Percentiles rank a stretch among this genome's conserved stretches.
Conservation (phyloP, 176 grass and related monocot species). For the Ensete glaucum region DNA sequence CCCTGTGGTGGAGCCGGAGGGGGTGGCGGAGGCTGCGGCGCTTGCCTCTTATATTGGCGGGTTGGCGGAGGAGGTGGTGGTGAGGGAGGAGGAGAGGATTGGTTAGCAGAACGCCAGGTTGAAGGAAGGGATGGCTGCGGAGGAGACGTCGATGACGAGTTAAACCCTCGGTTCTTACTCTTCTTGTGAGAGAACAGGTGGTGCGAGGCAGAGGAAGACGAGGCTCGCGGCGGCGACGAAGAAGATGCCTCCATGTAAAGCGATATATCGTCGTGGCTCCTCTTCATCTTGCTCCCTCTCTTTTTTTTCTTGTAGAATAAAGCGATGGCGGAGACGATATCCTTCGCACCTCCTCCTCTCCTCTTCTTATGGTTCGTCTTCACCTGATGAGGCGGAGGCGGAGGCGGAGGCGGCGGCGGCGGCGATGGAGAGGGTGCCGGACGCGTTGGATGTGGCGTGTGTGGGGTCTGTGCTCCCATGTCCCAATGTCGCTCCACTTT, state of each 20-base stretch:
- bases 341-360: slow-evolving; percentile 68
- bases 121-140: slow-evolving; percentile 24
- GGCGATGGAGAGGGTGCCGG: slow-evolving; percentile 35
- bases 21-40: slow-evolving; percentile 23
- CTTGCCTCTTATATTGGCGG: slow-evolving; percentile 12
- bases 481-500: slow-evolving; percentile 25
- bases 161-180: slow-evolving; percentile 60
- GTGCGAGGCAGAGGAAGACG: slow-evolving; percentile 52
- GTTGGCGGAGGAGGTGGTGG: not conserved
- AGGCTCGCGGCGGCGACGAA: slow-evolving; percentile 7
- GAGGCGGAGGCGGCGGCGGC: slow-evolving; percentile 14
- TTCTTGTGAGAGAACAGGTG: slow-evolving; percentile 62
- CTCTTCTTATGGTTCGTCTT: slow-evolving; percentile 60
- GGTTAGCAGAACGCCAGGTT: slow-evolving; percentile 30
- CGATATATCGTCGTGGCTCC: slow-evolving; percentile 38
- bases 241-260: slow-evolving; percentile 19
- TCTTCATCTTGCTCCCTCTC: slow-evolving; percentile 58
- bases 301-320: slow-evolving; percentile 85
- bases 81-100: not conserved
- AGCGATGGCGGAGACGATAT: slow-evolving; percentile 72
- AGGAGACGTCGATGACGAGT: slow-evolving; percentile 33
- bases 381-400: slow-evolving; percentile 15
- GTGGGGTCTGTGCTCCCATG: slow-evolving; percentile 22
- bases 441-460: slow-evolving; percentile 24
- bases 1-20: slow-evolving; percentile 3